These are phyloP conservation scores for Cercospora janseana DNA, from an alignment of 2,329 filamentous ascomycete species.

Conservation along the genomic window DNA sequence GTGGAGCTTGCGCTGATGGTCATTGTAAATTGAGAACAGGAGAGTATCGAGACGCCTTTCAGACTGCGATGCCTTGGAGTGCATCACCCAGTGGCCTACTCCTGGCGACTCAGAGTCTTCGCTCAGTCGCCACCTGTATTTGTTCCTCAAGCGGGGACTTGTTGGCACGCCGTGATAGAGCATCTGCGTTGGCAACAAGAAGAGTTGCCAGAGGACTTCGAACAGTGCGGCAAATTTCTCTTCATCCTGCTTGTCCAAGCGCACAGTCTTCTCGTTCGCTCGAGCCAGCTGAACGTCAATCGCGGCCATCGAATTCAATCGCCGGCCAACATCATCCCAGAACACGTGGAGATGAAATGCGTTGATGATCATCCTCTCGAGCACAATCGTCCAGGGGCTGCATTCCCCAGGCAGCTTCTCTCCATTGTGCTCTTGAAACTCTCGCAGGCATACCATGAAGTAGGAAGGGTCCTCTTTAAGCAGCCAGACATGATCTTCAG, in stretches of 20 bases:
- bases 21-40: constrained; percentile 34
- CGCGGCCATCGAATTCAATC: constrained; percentile 21
- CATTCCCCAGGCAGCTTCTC: constrained; percentile 31
- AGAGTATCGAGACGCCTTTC: constrained; percentile 19
- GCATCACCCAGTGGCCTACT: constrained; percentile 10
- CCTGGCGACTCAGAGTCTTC: constrained; percentile 7
- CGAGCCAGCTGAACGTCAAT: constrained; percentile 42
- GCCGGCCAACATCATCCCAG: constrained; percentile 24
- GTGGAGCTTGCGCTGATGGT: constrained; percentile 24
- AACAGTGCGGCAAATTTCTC: constrained; percentile 44
- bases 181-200: constrained; percentile 11
- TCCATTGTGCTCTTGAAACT: constrained; percentile 49
- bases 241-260: constrained; percentile 39
- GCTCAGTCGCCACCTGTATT: constrained; percentile 9
- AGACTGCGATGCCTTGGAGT: constrained; percentile 4
- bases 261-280: constrained; percentile 40
- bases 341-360: constrained; percentile 24
- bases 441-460: constrained; percentile 49
- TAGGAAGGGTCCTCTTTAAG: constrained; percentile 60
- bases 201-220: constrained; percentile 20
- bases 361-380: constrained; percentile 22
- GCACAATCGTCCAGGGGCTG: constrained; percentile 18
- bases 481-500: constrained; percentile 55
- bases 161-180: constrained; percentile 21
- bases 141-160: constrained; percentile 26